These are phyloP conservation scores for Corymbia citriodora DNA, from an alignment of 441 rosid species.

Conservation along the genomic window DNA sequence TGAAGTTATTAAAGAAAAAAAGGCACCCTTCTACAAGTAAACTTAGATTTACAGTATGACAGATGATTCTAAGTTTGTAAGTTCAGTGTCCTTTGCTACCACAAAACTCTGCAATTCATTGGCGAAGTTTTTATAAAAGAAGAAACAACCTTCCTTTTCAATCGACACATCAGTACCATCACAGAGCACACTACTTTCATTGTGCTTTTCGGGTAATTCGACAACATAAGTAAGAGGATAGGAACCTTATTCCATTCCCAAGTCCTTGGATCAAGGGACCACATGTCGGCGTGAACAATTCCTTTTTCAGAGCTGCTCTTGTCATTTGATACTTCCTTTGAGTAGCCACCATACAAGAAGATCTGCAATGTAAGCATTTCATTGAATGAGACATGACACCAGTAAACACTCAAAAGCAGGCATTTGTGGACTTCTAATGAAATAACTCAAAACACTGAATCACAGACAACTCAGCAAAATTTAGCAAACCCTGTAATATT, in stretches of 20 bases:
- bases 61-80: background rate
- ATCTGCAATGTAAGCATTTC: slow-evolving; percentile 36
- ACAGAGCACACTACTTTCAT: background rate
- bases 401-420: background rate
- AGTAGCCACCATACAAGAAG: slow-evolving; percentile 89
- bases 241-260: slow-evolving; percentile 99
- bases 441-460: background rate
- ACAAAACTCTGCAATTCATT: background rate
- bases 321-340: slow-evolving; percentile 85
- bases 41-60: background rate
- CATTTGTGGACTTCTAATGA: background rate
- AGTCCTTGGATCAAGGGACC: slow-evolving; percentile 96
- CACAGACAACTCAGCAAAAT: background rate
- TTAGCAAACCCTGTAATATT: background rate
- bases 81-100: background rate
- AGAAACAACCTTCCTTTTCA: background rate
- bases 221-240: background rate
- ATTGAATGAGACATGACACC: background rate
- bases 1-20: background rate
- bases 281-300: slow-evolving; percentile 84
- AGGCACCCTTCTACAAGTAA: background rate
- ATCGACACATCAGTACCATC: background rate
- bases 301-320: slow-evolving; percentile 84
- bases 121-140: background rate
- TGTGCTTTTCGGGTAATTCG: background rate